Evolutionary conservation across 192 early-diverging fungal species (phyloP).

Genomic region (Coemansia sp.): DNA sequence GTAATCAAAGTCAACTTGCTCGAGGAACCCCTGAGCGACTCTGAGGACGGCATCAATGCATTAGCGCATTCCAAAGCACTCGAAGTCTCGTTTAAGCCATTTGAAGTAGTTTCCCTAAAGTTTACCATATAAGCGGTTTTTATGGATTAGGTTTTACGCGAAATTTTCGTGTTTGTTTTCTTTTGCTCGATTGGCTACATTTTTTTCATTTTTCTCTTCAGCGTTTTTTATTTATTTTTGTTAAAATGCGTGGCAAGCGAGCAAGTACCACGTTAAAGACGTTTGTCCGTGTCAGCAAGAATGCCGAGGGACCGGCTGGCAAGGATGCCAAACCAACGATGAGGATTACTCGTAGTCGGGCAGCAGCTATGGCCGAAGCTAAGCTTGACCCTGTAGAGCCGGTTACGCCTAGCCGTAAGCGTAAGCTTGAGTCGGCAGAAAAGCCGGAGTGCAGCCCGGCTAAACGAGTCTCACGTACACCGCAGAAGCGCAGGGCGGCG

Average conservation of each 20-base stretch:
- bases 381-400: not conserved
- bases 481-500: not conserved
- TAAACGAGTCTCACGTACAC: slow-evolving; percentile 3
- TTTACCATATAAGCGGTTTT: not conserved
- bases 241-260: slow-evolving; percentile 8
- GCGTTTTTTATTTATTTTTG: too few species aligned
- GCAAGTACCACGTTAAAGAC: slow-evolving; percentile 26
- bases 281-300: slow-evolving; percentile 49
- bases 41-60: slow-evolving; percentile 5
- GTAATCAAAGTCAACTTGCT: slow-evolving; percentile 39
- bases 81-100: slow-evolving; percentile 30
- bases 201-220: not conserved
- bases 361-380: slow-evolving; percentile 9
- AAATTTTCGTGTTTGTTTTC: not conserved
- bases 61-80: not conserved
- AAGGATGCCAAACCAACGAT: slow-evolving; percentile 16
- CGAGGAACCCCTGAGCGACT: slow-evolving; percentile 18
- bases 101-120: slow-evolving; percentile 32
- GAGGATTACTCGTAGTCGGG: slow-evolving; percentile 39
- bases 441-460: not conserved
- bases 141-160: too few species aligned
- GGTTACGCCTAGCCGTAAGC: slow-evolving; percentile 22
- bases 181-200: not conserved
- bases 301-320: slow-evolving; percentile 13
- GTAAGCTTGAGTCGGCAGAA: slow-evolving; percentile 17